Conservation (phyloP, 2,329 filamentous ascomycete genomes). For the Fusarium sp. region DNA sequence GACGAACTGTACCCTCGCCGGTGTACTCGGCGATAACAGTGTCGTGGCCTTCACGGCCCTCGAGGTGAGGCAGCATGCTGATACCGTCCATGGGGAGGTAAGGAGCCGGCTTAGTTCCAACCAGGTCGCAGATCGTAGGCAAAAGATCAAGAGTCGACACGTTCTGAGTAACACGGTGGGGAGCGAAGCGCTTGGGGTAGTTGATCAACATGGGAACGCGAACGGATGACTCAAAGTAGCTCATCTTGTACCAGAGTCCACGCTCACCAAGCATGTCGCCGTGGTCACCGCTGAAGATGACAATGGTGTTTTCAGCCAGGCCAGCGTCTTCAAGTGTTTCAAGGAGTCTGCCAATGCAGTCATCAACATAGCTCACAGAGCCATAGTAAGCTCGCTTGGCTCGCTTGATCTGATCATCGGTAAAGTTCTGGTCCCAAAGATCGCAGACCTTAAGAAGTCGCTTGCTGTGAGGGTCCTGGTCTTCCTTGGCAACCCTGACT, state of each 20-base stretch:
- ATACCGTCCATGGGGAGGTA: constrained; percentile 85
- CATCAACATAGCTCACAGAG: constrained; percentile 91
- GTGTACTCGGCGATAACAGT: constrained; percentile 96
- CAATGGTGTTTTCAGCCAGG: constrained; percentile 83
- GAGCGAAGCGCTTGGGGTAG: constrained; percentile 75
- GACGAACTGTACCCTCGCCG: constrained; percentile 87
- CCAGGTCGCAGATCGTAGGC: constrained; percentile 85
- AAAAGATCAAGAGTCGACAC: constrained; percentile 92
- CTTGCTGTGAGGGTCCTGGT: constrained; percentile 87
- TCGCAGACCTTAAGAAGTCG: constrained; percentile 87
- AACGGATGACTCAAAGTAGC: constrained; percentile 90
- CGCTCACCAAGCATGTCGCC: constrained; percentile 96
- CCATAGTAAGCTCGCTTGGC: constrained; percentile 91
- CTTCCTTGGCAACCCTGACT: constrained; percentile 77
- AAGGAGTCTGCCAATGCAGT: constrained; percentile 85
- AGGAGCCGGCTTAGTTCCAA: constrained; percentile 72
- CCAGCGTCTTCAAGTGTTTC: constrained; percentile 79
- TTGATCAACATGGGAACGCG: constrained; percentile 88
- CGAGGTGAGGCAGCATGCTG: constrained; percentile 80
- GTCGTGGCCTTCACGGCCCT: constrained; percentile 71
- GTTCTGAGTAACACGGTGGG: constrained; percentile 79
- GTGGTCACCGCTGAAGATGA: constrained; percentile 93
- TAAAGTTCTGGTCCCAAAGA: constrained; percentile 82
- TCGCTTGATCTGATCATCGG: constrained; percentile 83
- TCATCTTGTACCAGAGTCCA: constrained; percentile 97